phyloP scores from a whole-genome alignment of 75 land plant genomes.

The Cupressus sempervirens region DNA sequence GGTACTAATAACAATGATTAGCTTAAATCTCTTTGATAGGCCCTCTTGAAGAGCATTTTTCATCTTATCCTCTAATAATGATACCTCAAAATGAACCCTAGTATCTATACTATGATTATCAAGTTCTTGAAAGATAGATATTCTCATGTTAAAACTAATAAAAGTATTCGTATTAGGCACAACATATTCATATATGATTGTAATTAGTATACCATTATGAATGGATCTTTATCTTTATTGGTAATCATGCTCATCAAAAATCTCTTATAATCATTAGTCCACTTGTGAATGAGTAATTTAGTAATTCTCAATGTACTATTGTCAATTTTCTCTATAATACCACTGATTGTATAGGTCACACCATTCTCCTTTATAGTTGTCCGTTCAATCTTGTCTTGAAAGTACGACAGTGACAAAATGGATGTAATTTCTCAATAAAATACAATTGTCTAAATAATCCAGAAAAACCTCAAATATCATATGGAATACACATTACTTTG shows the following conservation, averaged over 20 bases:
- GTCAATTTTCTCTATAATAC: slow-evolving; percentile 76
- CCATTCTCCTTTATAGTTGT: slow-evolving; percentile 72
- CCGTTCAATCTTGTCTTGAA: slow-evolving; percentile 77
- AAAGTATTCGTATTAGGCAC: background rate
- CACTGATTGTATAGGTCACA: slow-evolving; percentile 65
- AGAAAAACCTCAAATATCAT: background rate
- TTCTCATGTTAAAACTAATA: background rate
- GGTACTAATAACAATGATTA: slow-evolving; percentile 84
- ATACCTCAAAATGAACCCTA: slow-evolving; percentile 69
- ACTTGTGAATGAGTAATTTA: slow-evolving; percentile 82
- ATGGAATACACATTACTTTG: slow-evolving; percentile 29
- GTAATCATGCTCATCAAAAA: slow-evolving; percentile 65
- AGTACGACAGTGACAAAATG: background rate
- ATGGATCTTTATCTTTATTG: slow-evolving; percentile 74
- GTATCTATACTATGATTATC: slow-evolving; percentile 56
- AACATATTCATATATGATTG: background rate
- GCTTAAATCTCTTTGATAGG: slow-evolving; percentile 81
- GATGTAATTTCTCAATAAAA: background rate
- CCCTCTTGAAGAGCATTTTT: slow-evolving; percentile 69
- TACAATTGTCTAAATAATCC: background rate
- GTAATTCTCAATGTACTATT: slow-evolving; percentile 72
- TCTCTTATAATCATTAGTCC: slow-evolving; percentile 94
- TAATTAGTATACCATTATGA: slow-evolving; percentile 56
- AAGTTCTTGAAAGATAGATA: slow-evolving; percentile 49
- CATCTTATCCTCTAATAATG: slow-evolving; percentile 71